These are phyloP conservation scores for Eutypa lata DNA, from an alignment of 2,329 filamentous ascomycete species.

Conservation along the genomic window DNA sequence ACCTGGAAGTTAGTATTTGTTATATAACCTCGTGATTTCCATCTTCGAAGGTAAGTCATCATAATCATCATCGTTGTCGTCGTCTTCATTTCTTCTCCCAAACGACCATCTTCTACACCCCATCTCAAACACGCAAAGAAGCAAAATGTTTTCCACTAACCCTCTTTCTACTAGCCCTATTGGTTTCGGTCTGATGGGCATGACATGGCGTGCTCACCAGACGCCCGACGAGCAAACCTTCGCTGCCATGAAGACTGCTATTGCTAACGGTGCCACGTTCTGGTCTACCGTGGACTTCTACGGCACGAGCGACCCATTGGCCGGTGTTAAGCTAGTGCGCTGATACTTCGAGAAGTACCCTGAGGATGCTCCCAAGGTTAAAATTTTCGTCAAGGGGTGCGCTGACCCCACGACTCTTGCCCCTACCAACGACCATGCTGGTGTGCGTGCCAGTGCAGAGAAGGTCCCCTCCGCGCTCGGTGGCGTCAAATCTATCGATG, in stretches of 20 bases:
- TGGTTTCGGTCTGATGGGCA: conserved; percentile 13
- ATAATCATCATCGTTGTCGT: too few relatives aligned
- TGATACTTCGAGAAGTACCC: conserved; percentile 51
- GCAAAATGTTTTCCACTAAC: too few relatives aligned
- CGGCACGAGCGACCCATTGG: conserved; percentile 42
- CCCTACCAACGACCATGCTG: conserved; percentile 37
- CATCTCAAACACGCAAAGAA: too few relatives aligned
- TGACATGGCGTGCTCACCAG: conserved; percentile 21
- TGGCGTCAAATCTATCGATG: conserved; percentile 44
- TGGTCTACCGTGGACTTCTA: conserved; percentile 50
- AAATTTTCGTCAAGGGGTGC: conserved; percentile 49
- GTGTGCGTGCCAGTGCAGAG: conserved; percentile 40
- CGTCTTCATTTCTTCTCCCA: too few relatives aligned
- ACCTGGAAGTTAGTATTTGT: too few relatives aligned
- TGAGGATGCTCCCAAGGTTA: conserved; percentile 45
- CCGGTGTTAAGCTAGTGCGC: conserved; percentile 41
- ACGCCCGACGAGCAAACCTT: conserved; percentile 27
- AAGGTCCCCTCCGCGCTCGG: conserved; percentile 41
- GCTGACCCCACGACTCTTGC: conserved; percentile 27
- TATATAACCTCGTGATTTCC: too few relatives aligned
- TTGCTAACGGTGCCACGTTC: conserved; percentile 39
- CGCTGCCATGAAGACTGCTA: conserved; percentile 36
- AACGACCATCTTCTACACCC: too few relatives aligned
- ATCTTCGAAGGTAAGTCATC: too few relatives aligned
- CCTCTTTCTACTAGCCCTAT: conserved; percentile 1